Percentiles rank a stretch among this genome's conserved stretches.
Evolutionary conservation across 2,329 filamentous ascomycete genomes (phyloP).

Genomic region (Colletotrichum falcatum): DNA sequence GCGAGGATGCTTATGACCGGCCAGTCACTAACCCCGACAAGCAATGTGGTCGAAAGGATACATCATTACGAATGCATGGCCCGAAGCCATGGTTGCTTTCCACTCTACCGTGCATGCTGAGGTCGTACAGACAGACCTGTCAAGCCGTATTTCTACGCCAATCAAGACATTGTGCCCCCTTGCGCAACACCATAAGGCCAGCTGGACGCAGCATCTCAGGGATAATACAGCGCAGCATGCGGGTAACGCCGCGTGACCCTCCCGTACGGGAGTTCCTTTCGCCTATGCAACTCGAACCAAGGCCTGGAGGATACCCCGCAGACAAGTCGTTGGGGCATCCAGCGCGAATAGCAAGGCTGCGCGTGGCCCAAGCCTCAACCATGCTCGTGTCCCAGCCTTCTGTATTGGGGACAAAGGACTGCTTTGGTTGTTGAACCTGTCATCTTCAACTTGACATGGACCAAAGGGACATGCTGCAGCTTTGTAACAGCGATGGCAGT

Average conservation of each 20-base stretch:
- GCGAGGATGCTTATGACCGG: background rate
- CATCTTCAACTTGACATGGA: background rate
- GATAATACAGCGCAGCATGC: background rate
- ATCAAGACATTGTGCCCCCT: background rate
- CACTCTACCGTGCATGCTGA: background rate
- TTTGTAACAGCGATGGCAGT: background rate
- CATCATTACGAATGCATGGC: background rate
- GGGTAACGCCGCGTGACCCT: conserved; percentile 13
- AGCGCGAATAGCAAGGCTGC: background rate
- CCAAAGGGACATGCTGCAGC: background rate
- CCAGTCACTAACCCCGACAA: background rate
- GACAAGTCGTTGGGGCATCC: background rate
- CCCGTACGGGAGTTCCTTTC: conserved; percentile 12
- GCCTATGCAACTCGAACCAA: conserved; percentile 17
- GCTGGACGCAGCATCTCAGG: background rate
- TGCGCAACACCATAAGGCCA: background rate
- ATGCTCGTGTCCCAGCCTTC: background rate
- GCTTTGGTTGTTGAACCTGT: background rate
- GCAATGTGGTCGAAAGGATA: background rate
- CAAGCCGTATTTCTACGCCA: background rate
- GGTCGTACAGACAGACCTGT: background rate
- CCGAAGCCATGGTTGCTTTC: background rate
- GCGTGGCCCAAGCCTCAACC: conserved; percentile 2
- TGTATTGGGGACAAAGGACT: background rate
- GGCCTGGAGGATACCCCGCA: conserved; percentile 2